Base-by-base conservation (phyloP, 148 eudicot genomes). In the Cornus kousa region DNA sequence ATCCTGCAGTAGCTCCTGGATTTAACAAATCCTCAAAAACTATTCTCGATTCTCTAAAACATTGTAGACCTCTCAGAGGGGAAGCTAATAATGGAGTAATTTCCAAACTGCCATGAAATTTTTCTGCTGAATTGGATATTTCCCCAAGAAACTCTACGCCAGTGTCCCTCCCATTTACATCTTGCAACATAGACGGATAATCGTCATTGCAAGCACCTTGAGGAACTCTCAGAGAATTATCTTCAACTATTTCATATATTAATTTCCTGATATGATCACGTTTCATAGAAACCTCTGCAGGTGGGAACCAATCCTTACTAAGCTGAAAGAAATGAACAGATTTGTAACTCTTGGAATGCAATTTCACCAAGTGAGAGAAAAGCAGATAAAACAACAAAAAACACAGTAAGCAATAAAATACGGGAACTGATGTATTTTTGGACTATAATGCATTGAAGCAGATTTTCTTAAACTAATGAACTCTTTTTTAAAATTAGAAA, bases 261-360 rank as follows among this genome's bases (percentile, higher is more conserved):
- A 95, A 72, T 68, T 83, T 88, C 81, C 86, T 88, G 69, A 95
- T 91, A 81, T 81, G 74, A 77, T 79, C 83, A 67, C 97, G 98
- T 86, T 92, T 95, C 9, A 77, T 81, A 77, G 95, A 93, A 78
- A 89, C 98, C 83, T 93, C 96, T 59, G 75, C 88, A 53, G 98
- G 94, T 33, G 81, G 68, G 80, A 95, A 95, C 98, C 98, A 93
- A 74, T 90, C 77, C 64, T 74, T 78, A 24, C 68, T 83, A 39
- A 93, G 89, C 98, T 95, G 96, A 84, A 87, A 82, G 84, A 77
- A 66, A 39, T 3, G 12, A 32, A 24, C 17, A 13, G 14, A 9
- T 35, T 12, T 53, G 24, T 9, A 33, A 31, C 28, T 77, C 67
- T 40, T 12, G 10, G 33, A 33, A 70, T 39, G 55, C 28, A 40